Base-by-base conservation (phyloP, 2,329 filamentous ascomycete genomes). In the Fusarium sp. region DNA sequence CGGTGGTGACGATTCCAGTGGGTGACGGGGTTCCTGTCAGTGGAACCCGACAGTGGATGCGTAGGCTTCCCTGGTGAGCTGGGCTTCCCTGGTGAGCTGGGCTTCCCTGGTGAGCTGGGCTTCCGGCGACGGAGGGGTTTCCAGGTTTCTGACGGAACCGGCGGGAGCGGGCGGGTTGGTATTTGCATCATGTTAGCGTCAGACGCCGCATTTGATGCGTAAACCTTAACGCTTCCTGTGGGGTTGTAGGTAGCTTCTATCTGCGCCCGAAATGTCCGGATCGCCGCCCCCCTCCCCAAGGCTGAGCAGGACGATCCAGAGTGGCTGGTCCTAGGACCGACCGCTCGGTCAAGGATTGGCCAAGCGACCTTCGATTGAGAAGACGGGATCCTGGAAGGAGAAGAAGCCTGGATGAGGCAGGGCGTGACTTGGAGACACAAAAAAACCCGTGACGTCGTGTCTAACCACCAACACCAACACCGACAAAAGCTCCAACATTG, bases 291-390 rank as follows among this genome's bases (percentile, higher is more conserved):
- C 31, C 31, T 33, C 11, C 42, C 40, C 71, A 69, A 73, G 71
- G 64, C 67, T 72, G 71, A 69, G 31, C 57, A 49, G 51, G 55
- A 40, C 60, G 65, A 64, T n/a, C n/a, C n/a, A 66, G 64, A 69
- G 51, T 71, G 69, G 69, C 58, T 70, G 40, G 40, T 22, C 40
- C n/a, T 20, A 17, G 38, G 38, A 42, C 11, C n/a, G 38, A 42
- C 11, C n/a, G n/a, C 36, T 42, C 38, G 65, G 56, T 36, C 67
- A 58, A 40, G 42, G 55, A 38, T 49, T 66, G 69, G 69, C 31
- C 7, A 35, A 22, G 29, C 40, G 24, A 46, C 24, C 11, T 35
- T 22, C 33, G 35, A 57, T 20, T 20, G 31, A 16, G 20, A 24
- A 56, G 51, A 55, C 53, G 55, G 33, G 55, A 40, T 27, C 55